Conservation (phyloP, 2,329 filamentous ascomycete species). For the Sarocladium strictum region DNA sequence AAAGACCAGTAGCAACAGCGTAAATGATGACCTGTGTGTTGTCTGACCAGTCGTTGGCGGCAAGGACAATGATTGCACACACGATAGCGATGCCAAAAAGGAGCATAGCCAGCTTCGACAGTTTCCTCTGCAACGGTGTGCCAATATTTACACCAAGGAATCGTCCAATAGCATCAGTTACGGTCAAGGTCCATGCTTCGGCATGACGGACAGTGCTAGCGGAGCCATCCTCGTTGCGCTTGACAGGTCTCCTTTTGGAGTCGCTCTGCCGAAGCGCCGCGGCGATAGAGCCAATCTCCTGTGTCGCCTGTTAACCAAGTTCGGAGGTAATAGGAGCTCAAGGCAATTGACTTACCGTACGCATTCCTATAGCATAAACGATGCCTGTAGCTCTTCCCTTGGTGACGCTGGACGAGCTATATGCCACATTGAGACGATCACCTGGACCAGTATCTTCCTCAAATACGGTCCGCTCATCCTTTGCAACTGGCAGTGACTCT, state of each 20-base stretch:
- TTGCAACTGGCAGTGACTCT: conserved; percentile 55
- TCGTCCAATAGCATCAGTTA: conserved; percentile 30
- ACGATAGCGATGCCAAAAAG: conserved; percentile 55
- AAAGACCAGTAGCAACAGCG: conserved; percentile 39
- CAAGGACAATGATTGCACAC: conserved; percentile 39
- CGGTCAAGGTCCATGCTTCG: conserved; percentile 31
- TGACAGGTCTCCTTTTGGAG: conserved; percentile 27
- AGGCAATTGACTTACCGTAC: conserved; percentile 28
- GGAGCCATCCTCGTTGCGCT: conserved; percentile 38
- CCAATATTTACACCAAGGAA: conserved; percentile 49
- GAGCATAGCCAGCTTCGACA: conserved; percentile 63
- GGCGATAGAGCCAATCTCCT: conserved; percentile 56
- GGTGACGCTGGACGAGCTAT: conserved; percentile 56
- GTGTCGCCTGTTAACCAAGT: not conserved
- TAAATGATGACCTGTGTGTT: conserved; percentile 36
- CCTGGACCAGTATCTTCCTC: conserved; percentile 38
- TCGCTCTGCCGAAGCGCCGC: conserved; percentile 34
- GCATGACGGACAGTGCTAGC: conserved; percentile 24
- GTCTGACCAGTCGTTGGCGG: conserved; percentile 33
- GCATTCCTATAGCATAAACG: conserved; percentile 55
- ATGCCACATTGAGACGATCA: conserved; percentile 57
- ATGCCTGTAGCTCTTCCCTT: conserved; percentile 55
- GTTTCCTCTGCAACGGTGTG: conserved; percentile 63
- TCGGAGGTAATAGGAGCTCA: not conserved
- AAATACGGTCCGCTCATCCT: conserved; percentile 41